Evolutionary conservation across 139 green algal genomes (phyloP).

Genomic region (Chlamydomonas eustigma): DNA sequence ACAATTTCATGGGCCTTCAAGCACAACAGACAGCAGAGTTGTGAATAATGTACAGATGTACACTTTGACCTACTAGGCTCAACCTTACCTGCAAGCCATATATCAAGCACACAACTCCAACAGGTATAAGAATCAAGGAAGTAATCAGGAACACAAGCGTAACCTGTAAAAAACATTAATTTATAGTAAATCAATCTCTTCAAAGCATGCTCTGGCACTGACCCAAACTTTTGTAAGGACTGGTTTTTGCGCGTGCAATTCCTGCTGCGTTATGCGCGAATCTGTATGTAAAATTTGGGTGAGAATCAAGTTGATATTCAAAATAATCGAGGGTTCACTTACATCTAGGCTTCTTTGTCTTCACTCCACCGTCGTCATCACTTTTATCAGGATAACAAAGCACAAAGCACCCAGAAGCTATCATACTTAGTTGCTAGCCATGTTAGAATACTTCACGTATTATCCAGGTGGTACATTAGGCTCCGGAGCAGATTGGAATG

Average conservation of each 20-base stretch:
- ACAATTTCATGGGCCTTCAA: background rate
- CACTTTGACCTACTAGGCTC: background rate
- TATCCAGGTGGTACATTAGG: too few species aligned
- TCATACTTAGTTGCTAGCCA: too few species aligned
- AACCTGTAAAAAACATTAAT: constrained; percentile 29
- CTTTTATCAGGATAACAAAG: too few species aligned
- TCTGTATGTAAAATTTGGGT: too few species aligned
- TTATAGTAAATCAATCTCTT: background rate
- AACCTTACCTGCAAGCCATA: constrained; percentile 39
- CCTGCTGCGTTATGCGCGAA: constrained; percentile 86
- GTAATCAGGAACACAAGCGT: constrained; percentile 65
- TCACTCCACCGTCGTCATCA: too few species aligned
- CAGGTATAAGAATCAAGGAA: constrained; percentile 64
- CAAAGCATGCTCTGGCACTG: background rate
- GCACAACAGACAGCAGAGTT: background rate
- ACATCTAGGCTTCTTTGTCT: too few species aligned
- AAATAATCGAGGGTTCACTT: too few species aligned
- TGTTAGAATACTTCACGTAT: too few species aligned
- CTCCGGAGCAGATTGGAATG: too few species aligned
- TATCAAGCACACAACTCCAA: constrained; percentile 59
- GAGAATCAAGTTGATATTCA: too few species aligned
- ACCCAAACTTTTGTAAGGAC: constrained; percentile 72
- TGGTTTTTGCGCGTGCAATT: constrained; percentile 72
- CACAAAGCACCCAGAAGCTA: too few species aligned
- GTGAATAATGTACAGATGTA: background rate